phyloP scores from a whole-genome alignment of 176 grass and related monocot species.

The Calamus simplicifolius region DNA sequence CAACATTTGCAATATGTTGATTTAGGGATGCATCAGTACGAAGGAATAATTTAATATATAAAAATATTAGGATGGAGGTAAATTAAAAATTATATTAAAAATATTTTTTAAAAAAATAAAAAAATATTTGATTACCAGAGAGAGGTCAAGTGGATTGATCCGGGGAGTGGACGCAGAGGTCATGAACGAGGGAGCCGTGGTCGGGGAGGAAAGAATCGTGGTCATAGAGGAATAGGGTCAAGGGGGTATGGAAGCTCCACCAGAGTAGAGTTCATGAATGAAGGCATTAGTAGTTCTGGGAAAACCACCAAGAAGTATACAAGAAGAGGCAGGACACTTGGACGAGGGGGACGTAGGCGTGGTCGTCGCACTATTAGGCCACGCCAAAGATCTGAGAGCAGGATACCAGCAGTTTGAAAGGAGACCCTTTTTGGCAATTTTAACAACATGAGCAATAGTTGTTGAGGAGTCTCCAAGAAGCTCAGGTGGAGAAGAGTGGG shows the following conservation, averaged over 20 bases:
- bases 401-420: conserved; percentile 45
- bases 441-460: conserved; percentile 45
- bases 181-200: conserved; percentile 41
- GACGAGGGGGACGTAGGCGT: conserved; percentile 33
- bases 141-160: conserved; percentile 20
- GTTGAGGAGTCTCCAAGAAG: conserved; percentile 46
- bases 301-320: conserved; percentile 45
- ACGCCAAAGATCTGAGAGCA: conserved; percentile 47
- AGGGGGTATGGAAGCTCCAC: conserved; percentile 46
- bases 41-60: too few species aligned
- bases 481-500: conserved; percentile 71
- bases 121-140: conserved; percentile 28
- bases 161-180: conserved; percentile 48
- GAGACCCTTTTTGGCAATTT: conserved; percentile 66
- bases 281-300: conserved; percentile 21
- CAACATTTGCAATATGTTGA: too few species aligned
- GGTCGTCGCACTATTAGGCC: conserved; percentile 66
- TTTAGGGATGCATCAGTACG: too few species aligned
- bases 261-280: conserved; percentile 24
- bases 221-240: conserved; percentile 53
- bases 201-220: conserved; percentile 7
- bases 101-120: too few species aligned
- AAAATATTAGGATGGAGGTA: too few species aligned
- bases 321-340: conserved; percentile 40
- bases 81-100: too few species aligned